A percentile compares a stretch with the other conserved stretches of the same genome.
phyloP scores from a whole-genome alignment of 257 asterid genomes.

The Leonotis leonurus region DNA sequence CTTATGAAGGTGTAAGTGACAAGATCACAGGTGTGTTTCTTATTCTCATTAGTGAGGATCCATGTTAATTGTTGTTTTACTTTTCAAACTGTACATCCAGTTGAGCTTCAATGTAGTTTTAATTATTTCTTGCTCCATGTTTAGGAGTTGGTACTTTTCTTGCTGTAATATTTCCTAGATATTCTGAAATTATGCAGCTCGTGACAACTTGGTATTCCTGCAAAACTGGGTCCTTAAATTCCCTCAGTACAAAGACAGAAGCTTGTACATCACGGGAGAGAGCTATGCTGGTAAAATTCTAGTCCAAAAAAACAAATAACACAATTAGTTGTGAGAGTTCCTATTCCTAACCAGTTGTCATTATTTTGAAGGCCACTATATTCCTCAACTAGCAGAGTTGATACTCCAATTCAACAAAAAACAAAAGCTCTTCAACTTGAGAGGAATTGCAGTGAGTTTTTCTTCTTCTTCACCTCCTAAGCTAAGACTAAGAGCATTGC shows the following conservation, averaged over 20 bases:
- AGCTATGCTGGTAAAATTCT: conserved; percentile 63
- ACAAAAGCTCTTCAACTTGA: conserved; percentile 48
- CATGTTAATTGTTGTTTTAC: no score
- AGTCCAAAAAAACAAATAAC: no score
- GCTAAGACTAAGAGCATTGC: no score
- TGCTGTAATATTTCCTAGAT: conserved; percentile 12
- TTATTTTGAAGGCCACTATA: conserved; percentile 50
- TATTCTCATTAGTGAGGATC: no score
- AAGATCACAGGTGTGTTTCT: conserved; percentile 54
- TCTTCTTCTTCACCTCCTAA: background rate
- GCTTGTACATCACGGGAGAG: conserved; percentile 65
- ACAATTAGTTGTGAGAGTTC: no score
- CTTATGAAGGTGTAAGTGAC: conserved; percentile 63
- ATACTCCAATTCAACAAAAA: conserved; percentile 53
- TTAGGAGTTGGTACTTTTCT: no score
- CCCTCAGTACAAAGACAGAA: conserved; percentile 55
- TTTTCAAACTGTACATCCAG: no score
- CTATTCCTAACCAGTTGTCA: background rate
- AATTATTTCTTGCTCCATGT: no score
- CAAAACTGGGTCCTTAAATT: conserved; percentile 66
- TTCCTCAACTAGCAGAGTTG: conserved; percentile 70
- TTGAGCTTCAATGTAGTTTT: no score
- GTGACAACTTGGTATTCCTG: conserved; percentile 64
- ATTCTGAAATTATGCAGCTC: conserved; percentile 32
- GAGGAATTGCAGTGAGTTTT: conserved; percentile 67